phyloP scores from a whole-genome alignment of 768 basidiomycete genomes.

The Lactarius quietus region DNA sequence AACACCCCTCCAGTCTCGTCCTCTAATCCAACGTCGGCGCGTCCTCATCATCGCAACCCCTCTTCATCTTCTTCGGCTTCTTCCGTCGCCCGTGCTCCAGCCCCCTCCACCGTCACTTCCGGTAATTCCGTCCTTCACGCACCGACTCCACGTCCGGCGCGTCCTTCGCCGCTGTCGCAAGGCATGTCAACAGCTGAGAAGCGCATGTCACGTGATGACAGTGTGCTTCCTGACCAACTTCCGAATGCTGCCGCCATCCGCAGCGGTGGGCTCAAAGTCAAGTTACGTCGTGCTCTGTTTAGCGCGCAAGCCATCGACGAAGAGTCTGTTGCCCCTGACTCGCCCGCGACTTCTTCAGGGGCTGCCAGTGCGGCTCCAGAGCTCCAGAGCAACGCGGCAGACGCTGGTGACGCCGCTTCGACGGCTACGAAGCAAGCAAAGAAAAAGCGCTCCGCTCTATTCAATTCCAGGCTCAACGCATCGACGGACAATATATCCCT shows the following conservation, averaged over 20 bases:
- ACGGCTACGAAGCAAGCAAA: constrained; percentile 42
- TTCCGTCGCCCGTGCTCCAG: constrained; percentile 32
- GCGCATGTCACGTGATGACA: constrained; percentile 76
- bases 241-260: constrained; percentile 41
- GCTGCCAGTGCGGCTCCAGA: constrained; percentile 6
- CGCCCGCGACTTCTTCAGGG: constrained; percentile 21
- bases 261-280: constrained; percentile 71
- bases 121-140: constrained; percentile 34
- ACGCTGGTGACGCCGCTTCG: constrained; percentile 29
- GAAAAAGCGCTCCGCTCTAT: constrained; percentile 69
- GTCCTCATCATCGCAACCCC: constrained; percentile 42
- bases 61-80: constrained; percentile 48
- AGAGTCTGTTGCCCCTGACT: constrained; percentile 46
- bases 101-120: constrained; percentile 34
- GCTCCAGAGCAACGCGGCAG: constrained; percentile 31
- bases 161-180: constrained; percentile 69
- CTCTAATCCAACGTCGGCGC: constrained; percentile 30
- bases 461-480: constrained; percentile 85
- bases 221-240: constrained; percentile 49
- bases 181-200: constrained; percentile 63
- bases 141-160: constrained; percentile 32
- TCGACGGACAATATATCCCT: constrained; percentile 95
- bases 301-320: constrained; percentile 60
- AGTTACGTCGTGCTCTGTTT: constrained; percentile 68
- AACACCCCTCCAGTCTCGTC: constrained; percentile 18